These are phyloP conservation scores for Geranomyces michiganensis DNA, from an alignment of 192 early-diverging fungal genomes.

Conservation along the genomic window DNA sequence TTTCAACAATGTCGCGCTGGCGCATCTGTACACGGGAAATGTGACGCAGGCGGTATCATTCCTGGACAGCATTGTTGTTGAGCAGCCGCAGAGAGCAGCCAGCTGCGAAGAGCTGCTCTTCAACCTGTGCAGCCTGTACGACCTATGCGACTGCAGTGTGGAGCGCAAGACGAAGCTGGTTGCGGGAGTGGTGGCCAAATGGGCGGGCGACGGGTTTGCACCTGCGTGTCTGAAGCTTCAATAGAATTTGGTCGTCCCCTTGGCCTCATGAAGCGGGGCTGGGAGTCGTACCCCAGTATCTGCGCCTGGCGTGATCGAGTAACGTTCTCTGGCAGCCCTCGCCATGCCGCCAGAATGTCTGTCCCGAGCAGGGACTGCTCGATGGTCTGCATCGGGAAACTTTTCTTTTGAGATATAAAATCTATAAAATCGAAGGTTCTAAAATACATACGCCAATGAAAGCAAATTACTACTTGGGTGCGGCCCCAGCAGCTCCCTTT, in stretches of 20 bases:
- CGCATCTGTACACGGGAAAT: conserved; percentile 50
- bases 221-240: conserved; percentile 41
- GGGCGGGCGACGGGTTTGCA: conserved; percentile 50
- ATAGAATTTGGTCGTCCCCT: not conserved
- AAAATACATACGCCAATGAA: too few relatives aligned
- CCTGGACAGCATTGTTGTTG: conserved; percentile 43
- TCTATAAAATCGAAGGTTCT: too few relatives aligned
- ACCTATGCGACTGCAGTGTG: conserved; percentile 43
- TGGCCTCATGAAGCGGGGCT: too few relatives aligned
- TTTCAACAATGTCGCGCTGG: conserved; percentile 53
- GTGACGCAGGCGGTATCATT: conserved; percentile 41
- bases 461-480: too few relatives aligned
- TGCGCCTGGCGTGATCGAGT: too few relatives aligned
- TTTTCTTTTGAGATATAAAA: too few relatives aligned
- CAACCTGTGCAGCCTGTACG: conserved; percentile 52
- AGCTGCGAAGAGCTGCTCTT: conserved; percentile 38
- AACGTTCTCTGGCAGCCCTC: too few relatives aligned
- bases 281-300: too few relatives aligned
- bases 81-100: conserved; percentile 34
- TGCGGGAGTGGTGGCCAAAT: conserved; percentile 35
- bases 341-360: too few relatives aligned
- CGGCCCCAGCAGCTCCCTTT: too few relatives aligned
- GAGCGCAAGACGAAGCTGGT: conserved; percentile 48
- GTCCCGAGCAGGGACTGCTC: too few relatives aligned
- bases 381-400: too few relatives aligned